Percentiles rank a stretch among this genome's conserved stretches.
Conservation (phyloP, 768 basidiomycete species). For the Cystofilobasidium macerans region DNA sequence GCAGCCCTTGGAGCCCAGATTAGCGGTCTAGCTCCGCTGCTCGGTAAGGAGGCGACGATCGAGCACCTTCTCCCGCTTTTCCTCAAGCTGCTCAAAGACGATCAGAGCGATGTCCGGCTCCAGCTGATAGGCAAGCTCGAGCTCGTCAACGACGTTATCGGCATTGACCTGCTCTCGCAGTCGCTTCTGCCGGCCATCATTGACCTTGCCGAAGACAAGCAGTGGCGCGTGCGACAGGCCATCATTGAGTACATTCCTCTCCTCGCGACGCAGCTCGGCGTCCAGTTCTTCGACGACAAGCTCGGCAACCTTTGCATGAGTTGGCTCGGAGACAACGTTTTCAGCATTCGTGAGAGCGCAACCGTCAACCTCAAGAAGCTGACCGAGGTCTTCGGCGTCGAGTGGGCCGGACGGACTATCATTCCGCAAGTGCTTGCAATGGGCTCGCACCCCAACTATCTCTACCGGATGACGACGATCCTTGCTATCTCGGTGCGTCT, state of each 20-base stretch:
- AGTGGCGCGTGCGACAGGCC: conserved; percentile 97
- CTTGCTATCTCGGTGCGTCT: conserved; percentile 87
- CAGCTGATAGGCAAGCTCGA: conserved; percentile 99
- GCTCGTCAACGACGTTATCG: conserved; percentile 91
- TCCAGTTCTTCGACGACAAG: conserved; percentile 94
- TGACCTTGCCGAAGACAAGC: conserved; percentile 96
- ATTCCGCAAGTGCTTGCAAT: conserved; percentile 95
- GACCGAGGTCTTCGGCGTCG: conserved; percentile 95
- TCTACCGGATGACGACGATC: conserved; percentile 96
- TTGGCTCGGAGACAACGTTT: conserved; percentile 96
- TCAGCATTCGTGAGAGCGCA: conserved; percentile 96
- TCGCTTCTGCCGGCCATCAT: conserved; percentile 95
- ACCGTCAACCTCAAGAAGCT: conserved; percentile 92
- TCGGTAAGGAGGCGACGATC: conserved; percentile 85
- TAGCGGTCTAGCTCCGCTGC: conserved; percentile 84
- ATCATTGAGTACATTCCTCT: conserved; percentile 99
- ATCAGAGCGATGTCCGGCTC: conserved; percentile 92
- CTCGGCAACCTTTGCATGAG: conserved; percentile 96
- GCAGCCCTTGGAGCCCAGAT: conserved; percentile 94
- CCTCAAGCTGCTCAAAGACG: conserved; percentile 91
- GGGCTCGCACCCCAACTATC: conserved; percentile 92
- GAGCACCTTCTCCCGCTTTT: conserved; percentile 95
- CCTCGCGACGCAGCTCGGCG: conserved; percentile 92
- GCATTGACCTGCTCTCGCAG: conserved; percentile 85
- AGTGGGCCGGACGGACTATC: conserved; percentile 87